Evolutionary conservation across 2,329 filamentous ascomycete genomes (phyloP), one percentile per base, ranked within the genome.

Genomic region (Fusarium solani-melongenae): DNA sequence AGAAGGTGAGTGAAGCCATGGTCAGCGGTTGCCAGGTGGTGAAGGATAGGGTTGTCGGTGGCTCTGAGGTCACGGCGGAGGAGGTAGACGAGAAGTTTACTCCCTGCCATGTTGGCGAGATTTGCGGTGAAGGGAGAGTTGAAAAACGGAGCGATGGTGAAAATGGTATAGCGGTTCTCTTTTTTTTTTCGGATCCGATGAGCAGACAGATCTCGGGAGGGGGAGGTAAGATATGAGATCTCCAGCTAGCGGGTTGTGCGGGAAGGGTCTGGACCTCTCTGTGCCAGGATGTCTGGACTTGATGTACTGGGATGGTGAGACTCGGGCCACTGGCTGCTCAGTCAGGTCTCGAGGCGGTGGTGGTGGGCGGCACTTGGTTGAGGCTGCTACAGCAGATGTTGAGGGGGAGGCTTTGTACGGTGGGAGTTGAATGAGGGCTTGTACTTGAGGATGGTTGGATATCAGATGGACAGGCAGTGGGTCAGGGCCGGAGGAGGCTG

Each of bases 1-100:
- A 96, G 84, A 2, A 95, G 80, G 78, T 95, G 92, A 1, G 92
- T 93, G 76, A 88, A 91, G 5, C 84, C 85, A 78, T 90, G 87
- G 24, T 86, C 82, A 20, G 82, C 81, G 72, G 83, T 89, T 67
- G 83, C 83, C 58, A 88, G 84, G 76, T 82, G 87, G 78, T 94
- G 86, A 22, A 96, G 87, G 46, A 95, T 86, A 0, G 93, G 93
- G 77, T 95, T 95, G 81, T 96, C 93, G 31, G 89, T 86, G 29
- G 93, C 85, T 69, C 94, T 91, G 22, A 95, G 85, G 79, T 96
- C 94, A 74, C 91, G 90, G 51, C 93, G 90, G 38, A 95, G 81
- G 24, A 95, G 81, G 78, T 94, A 95, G 64, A 96, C 85, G 60
- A 95, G 83, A 27, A 93, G 85, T 34, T 87, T 89, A 34, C 76